Percentiles rank a stretch among this genome's conserved stretches.
Evolutionary conservation across 345 rosid species (phyloP).

Genomic region (Mercurialis annua): DNA sequence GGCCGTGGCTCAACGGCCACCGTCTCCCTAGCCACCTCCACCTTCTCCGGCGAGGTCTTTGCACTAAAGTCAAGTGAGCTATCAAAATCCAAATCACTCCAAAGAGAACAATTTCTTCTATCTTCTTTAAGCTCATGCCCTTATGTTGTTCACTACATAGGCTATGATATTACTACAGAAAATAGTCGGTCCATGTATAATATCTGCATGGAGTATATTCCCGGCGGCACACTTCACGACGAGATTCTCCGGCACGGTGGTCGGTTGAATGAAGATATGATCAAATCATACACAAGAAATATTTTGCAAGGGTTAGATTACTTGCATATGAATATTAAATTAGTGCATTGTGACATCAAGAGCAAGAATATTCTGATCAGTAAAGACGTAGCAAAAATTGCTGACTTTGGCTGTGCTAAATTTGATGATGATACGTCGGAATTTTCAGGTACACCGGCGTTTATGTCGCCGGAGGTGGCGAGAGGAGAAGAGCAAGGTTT

Average conservation of each 20-base stretch:
- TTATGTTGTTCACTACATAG: constrained; percentile 58
- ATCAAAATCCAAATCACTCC: constrained; percentile 48
- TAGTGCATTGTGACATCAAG: constrained; percentile 82
- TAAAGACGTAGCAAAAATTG: constrained; percentile 54
- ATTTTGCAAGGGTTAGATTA: constrained; percentile 55
- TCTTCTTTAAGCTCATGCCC: constrained; percentile 63
- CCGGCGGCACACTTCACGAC: constrained; percentile 68
- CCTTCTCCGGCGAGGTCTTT: constrained; percentile 43
- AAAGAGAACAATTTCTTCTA: constrained; percentile 46
- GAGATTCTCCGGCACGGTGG: constrained; percentile 56
- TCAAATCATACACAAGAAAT: constrained; percentile 40
- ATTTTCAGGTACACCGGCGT: constrained; percentile 85
- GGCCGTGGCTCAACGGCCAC: constrained; percentile 88
- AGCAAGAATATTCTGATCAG: constrained; percentile 65
- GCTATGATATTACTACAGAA: constrained; percentile 38
- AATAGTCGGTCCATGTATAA: constrained; percentile 39
- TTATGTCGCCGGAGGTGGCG: constrained; percentile 93
- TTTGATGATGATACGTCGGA: constrained; percentile 24
- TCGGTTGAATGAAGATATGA: constrained; percentile 44
- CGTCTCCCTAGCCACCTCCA: constrained; percentile 58
- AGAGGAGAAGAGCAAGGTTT: constrained; percentile 80
- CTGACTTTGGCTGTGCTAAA: constrained; percentile 82
- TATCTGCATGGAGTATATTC: constrained; percentile 58
- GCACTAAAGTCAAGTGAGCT: constrained; percentile 70
- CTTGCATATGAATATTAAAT: constrained; percentile 46